phyloP scores from a whole-genome alignment of 345 rosid species.

The Sisymbrium altissimum region DNA sequence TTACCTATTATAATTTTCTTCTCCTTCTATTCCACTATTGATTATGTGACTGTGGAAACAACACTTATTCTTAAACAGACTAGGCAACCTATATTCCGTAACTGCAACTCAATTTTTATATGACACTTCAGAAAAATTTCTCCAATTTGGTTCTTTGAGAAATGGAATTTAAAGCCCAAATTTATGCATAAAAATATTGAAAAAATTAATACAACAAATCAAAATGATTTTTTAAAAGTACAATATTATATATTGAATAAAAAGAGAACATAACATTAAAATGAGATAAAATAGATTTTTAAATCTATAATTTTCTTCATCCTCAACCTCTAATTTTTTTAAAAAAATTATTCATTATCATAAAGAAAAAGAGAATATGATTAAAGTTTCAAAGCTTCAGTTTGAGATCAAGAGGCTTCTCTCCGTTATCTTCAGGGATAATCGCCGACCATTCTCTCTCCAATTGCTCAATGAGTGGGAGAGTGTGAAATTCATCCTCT shows the following conservation, averaged over 20 bases:
- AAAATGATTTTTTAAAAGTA: background rate
- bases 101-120: no score
- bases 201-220: background rate
- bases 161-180: background rate
- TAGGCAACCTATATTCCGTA: background rate
- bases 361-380: no score
- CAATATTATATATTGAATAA: background rate
- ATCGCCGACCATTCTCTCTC: background rate
- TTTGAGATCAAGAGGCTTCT: background rate
- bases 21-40: background rate
- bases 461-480: background rate
- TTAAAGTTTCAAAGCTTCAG: background rate
- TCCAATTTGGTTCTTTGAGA: background rate
- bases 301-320: background rate
- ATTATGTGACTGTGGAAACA: no score
- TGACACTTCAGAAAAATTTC: no score
- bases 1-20: no score
- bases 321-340: background rate
- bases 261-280: background rate
- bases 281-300: background rate
- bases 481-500: background rate
- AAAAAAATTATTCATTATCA: no score
- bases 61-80: no score
- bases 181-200: background rate
- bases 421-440: background rate